Percentiles rank a stretch among this genome's conserved stretches.
Conservation (phyloP, 371 early-diverging fungal genomes). For the Rhizopus arrhizus region DNA sequence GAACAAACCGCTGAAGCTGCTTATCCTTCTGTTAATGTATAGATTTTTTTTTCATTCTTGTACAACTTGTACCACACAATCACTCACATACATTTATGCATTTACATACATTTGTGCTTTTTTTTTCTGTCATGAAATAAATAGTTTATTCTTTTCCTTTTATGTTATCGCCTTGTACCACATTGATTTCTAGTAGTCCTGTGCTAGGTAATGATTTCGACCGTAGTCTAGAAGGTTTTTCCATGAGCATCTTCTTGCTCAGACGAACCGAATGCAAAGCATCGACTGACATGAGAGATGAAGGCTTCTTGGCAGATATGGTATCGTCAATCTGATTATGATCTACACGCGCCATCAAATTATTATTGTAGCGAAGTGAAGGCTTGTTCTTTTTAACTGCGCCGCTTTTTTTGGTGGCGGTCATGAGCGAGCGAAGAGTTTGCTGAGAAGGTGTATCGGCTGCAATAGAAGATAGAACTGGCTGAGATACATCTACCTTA, state of each 20-base stretch:
- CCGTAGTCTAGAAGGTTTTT: conserved; percentile 14
- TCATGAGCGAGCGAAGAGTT: conserved; percentile 24
- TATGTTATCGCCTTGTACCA: conserved; percentile 2
- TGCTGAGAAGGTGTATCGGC: conserved; percentile 24
- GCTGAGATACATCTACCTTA: not conserved
- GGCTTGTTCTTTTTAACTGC: not conserved
- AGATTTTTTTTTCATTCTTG: not conserved
- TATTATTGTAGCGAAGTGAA: not conserved
- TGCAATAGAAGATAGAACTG: not conserved
- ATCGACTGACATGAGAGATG: not conserved
- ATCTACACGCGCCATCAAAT: not conserved
- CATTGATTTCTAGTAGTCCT: conserved; percentile 15
- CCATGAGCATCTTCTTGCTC: conserved; percentile 23
- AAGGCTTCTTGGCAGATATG: not conserved
- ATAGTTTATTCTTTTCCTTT: not conserved
- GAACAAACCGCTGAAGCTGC: conserved; percentile 23
- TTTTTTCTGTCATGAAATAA: not conserved
- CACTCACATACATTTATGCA: too few species aligned
- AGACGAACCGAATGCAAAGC: conserved; percentile 20
- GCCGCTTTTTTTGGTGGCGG: not conserved
- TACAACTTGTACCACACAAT: too few species aligned
- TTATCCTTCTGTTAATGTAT: conserved; percentile 24
- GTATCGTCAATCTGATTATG: not conserved
- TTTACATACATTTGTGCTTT: not conserved
- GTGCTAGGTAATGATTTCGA: conserved; percentile 32